These are phyloP conservation scores for Paramecium primaurelia DNA, from an alignment of 73 alveolate species.

Conservation along the genomic window DNA sequence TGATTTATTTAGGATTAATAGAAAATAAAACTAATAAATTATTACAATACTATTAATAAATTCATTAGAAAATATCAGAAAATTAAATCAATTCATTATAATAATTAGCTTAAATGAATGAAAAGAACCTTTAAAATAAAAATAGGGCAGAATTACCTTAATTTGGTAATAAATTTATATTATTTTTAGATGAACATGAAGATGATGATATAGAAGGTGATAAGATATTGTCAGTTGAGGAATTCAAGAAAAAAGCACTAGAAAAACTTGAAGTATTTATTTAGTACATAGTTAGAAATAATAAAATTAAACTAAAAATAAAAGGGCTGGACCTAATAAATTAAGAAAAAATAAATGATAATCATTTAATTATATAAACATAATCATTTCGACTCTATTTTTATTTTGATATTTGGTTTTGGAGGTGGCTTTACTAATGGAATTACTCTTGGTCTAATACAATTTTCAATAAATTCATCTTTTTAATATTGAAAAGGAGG, in stretches of 20 bases:
- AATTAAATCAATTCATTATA: not conserved
- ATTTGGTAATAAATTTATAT: not conserved
- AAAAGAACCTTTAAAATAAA: conserved; percentile 18
- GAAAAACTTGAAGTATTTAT: conserved; percentile 50
- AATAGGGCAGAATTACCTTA: conserved; percentile 43
- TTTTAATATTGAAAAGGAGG: not conserved
- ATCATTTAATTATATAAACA: not conserved
- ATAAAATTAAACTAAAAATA: not conserved
- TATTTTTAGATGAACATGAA: conserved; percentile 41
- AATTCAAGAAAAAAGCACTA: conserved; percentile 50
- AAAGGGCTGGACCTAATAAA: conserved; percentile 18
- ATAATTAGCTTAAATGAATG: conserved; percentile 15
- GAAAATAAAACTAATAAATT: conserved; percentile 75
- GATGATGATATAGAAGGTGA: conserved; percentile 62
- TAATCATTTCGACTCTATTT: not conserved
- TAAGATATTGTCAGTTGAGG: conserved; percentile 48
- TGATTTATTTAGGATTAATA: conserved; percentile 76
- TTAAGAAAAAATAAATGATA: conserved; percentile 16
- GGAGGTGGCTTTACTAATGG: not conserved
- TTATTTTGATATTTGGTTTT: not conserved
- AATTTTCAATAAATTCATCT: not conserved
- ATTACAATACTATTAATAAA: not conserved
- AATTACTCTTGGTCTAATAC: not conserved
- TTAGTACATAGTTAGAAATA: not conserved
- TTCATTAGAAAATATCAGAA: conserved; percentile 48